A percentile compares a stretch with the other conserved stretches of the same genome.
phyloP scores from a whole-genome alignment of 257 asterid species.

The Mitragyna speciosa region DNA sequence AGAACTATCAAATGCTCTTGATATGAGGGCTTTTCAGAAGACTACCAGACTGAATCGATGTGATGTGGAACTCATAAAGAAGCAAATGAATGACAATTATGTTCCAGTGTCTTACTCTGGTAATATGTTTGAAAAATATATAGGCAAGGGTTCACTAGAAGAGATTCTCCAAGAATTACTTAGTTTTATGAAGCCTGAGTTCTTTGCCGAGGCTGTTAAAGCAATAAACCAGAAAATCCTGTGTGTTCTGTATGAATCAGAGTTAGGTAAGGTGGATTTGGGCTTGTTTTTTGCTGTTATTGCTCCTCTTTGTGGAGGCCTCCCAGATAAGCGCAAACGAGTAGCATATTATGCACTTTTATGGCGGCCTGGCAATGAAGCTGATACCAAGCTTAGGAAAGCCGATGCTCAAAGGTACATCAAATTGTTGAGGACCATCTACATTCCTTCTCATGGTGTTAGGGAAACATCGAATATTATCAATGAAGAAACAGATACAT shows the following conservation, averaged over 20 bases:
- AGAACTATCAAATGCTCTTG: constrained; percentile 71
- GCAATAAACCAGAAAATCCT: constrained; percentile 90
- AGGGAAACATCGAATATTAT: constrained; percentile 66
- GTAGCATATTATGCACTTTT: constrained; percentile 74
- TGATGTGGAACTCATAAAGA: constrained; percentile 70
- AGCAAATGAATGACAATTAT: constrained; percentile 75
- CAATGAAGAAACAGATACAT: constrained; percentile 59
- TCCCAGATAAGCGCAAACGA: constrained; percentile 78
- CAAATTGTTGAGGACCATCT: constrained; percentile 74
- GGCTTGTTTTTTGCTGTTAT: constrained; percentile 88
- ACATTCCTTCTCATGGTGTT: constrained; percentile 69
- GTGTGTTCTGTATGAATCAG: constrained; percentile 70
- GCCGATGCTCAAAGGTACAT: constrained; percentile 66
- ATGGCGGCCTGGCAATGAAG: constrained; percentile 50
- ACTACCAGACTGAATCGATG: constrained; percentile 80
- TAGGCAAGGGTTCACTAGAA: constrained; percentile 85
- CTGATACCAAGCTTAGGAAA: constrained; percentile 50
- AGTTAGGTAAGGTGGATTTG: constrained; percentile 78
- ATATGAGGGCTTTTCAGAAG: constrained; percentile 87
- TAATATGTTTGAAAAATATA: constrained; percentile 73
- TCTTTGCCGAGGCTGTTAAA: constrained; percentile 84
- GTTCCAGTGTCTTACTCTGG: constrained; percentile 84
- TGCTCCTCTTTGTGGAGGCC: constrained; percentile 79
- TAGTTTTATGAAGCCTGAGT: constrained; percentile 82
- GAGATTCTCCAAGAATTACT: constrained; percentile 69